Evolutionary conservation across 768 basidiomycete species (phyloP), one percentile per base, ranked within the genome.

Genomic region (Lactarius indigo): DNA sequence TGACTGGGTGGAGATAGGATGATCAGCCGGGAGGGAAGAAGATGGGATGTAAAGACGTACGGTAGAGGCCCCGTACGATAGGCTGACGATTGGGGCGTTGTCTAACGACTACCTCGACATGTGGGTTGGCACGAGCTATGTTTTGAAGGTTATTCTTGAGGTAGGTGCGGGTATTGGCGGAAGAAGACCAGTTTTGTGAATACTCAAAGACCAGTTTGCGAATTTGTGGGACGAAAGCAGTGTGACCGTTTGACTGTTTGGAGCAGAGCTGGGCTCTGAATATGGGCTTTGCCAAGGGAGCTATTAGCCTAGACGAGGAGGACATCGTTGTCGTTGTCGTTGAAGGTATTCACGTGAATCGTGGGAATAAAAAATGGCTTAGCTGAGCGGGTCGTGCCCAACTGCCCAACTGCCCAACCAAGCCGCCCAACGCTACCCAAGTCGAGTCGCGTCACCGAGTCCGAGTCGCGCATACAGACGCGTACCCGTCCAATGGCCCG

Each of bases 181-280:
- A 93, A 4, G 91, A 88, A 1, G 89, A 85, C 85, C 89, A 91
- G 62, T 84, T 85, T 73, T 95, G 87, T 78, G 93, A 94, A 76
- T 85, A 96, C 77, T 94, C 91, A 75, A 96, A 85, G 69, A 96
- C 92, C 67, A 96, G 81, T 74, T 94, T 95, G 64, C 91, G 81
- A n/a, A 91, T 81, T 68, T 87, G 87, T 2, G 93, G 91, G 3
- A 92, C 76, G 76, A 90, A 95, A 1, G 85, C 79, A 52, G 78
- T 74, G 74, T 90, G 90, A 1, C 92, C 92, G 75, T 94, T 94
- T 64, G 88, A 83, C 30, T 88, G 88, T 30, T 75, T 73, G 0
- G 92, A 86, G 69, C 83, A 79, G 54, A 86, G 75, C 67, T 78
- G 76, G 0, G 80, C 85, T 42, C 85, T 77, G 47, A 80, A 72